Conservation (phyloP, 768 basidiomycete genomes). For the Lactarius vividus region DNA sequence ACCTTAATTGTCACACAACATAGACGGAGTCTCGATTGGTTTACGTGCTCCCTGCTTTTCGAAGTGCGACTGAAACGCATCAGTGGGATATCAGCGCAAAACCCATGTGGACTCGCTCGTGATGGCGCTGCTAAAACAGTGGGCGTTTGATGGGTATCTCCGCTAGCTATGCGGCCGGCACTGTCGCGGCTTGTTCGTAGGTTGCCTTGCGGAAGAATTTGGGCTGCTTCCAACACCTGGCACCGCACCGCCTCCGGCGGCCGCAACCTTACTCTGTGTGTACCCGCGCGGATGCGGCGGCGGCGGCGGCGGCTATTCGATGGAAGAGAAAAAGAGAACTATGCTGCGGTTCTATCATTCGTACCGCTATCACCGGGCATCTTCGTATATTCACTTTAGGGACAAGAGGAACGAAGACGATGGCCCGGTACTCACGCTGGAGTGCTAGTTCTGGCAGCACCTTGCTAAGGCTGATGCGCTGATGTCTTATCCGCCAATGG, state of each 20-base stretch:
- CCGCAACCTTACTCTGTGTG: conserved; percentile 44
- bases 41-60: conserved; percentile 72
- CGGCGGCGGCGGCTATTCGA: conserved; percentile 25
- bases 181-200: conserved; percentile 62
- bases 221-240: conserved; percentile 44
- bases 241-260: conserved; percentile 36
- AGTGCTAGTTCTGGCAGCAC: conserved; percentile 57
- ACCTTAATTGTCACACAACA: too few relatives aligned
- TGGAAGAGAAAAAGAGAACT: conserved; percentile 41
- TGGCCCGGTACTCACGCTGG: conserved; percentile 44
- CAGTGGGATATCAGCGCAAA: conserved; percentile 65
- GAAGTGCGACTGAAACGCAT: conserved; percentile 71
- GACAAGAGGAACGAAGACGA: conserved; percentile 26
- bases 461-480: conserved; percentile 60
- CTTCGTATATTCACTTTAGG: conserved; percentile 74
- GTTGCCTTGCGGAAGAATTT: conserved; percentile 62
- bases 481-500: conserved; percentile 70
- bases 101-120: conserved; percentile 73
- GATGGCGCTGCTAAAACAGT: conserved; percentile 56
- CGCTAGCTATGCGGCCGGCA: conserved; percentile 67
- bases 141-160: conserved; percentile 69
- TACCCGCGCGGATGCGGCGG: conserved; percentile 33
- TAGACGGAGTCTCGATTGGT: conserved; percentile 81
- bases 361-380: conserved; percentile 77
- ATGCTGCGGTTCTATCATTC: conserved; percentile 53